Conservation (phyloP, 306 rosid species). For the Amphicarpaea edgeworthii region DNA sequence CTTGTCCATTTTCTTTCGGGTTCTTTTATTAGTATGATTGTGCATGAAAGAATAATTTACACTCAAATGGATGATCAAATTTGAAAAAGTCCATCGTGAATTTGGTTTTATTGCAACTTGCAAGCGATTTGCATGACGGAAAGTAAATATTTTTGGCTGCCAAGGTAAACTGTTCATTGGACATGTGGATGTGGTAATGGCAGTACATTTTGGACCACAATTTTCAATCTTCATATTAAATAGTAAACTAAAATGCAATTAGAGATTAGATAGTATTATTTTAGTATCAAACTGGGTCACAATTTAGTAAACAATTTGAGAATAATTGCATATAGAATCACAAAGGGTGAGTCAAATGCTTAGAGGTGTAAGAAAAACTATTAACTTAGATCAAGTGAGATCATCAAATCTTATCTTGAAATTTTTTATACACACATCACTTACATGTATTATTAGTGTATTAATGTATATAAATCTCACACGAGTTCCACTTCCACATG, state of each 20-base stretch:
- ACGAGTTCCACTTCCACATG: slow-evolving; percentile 5
- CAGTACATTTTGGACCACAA: slow-evolving; percentile 41
- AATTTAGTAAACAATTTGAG: slow-evolving; percentile 26
- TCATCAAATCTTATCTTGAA: too few relatives aligned
- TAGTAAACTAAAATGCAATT: slow-evolving; percentile 19
- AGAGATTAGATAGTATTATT: slow-evolving; percentile 39
- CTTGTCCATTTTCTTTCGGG: not conserved
- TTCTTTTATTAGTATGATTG: not conserved
- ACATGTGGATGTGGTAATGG: slow-evolving; percentile 28
- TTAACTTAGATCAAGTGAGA: not conserved
- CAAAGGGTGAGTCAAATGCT: not conserved
- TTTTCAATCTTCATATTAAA: not conserved
- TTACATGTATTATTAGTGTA: not conserved
- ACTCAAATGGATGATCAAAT: not conserved
- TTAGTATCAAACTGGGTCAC: slow-evolving; percentile 11
- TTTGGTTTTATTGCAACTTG: slow-evolving; percentile 42
- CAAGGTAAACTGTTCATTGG: slow-evolving; percentile 17
- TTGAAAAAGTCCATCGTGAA: slow-evolving; percentile 28
- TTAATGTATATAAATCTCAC: not conserved
- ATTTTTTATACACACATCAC: not conserved
- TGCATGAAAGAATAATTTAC: slow-evolving; percentile 31
- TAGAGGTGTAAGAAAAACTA: not conserved
- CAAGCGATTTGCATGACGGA: slow-evolving; percentile 32
- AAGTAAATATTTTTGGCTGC: slow-evolving; percentile 29
- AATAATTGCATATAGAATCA: not conserved